A percentile compares a stretch with the other conserved stretches of the same genome.
These are phyloP conservation scores for Komagataella pseudopastoris DNA, from an alignment of 805 yeast species.

Conservation along the genomic window DNA sequence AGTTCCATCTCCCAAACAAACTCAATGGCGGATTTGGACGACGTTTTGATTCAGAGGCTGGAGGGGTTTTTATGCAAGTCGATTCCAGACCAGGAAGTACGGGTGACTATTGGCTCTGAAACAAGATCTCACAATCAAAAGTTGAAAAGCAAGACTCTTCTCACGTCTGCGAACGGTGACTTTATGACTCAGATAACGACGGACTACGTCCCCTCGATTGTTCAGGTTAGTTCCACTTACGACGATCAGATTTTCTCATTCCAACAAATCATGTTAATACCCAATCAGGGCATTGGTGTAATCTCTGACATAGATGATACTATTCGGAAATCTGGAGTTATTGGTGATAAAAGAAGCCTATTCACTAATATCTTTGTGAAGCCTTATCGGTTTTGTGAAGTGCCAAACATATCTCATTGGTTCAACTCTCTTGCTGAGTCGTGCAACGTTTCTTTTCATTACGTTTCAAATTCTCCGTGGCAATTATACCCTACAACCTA, in stretches of 20 bases:
- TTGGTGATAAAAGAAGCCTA: conserved; percentile 75
- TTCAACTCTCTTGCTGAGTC: conserved; percentile 33
- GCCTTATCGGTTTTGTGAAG: conserved; percentile 50
- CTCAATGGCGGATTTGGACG: conserved; percentile 19
- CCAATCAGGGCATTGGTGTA: conserved; percentile 43
- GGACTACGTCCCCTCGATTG: conserved; percentile 53
- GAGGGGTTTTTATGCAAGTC: conserved; percentile 59
- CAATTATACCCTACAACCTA: conserved; percentile 56
- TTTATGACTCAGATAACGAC: conserved; percentile 23
- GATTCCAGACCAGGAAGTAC: conserved; percentile 41
- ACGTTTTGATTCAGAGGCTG: conserved; percentile 46
- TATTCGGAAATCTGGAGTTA: conserved; percentile 77
- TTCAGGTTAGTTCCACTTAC: conserved; percentile 33
- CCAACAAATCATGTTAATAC: conserved; percentile 28
- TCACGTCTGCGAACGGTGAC: not conserved
- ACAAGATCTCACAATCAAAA: conserved; percentile 16
- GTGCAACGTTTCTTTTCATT: conserved; percentile 50
- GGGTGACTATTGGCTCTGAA: conserved; percentile 42
- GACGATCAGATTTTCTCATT: conserved; percentile 35
- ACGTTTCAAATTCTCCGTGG: conserved; percentile 94
- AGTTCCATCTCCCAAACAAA: conserved; percentile 5
- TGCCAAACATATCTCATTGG: conserved; percentile 69
- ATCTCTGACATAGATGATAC: conserved; percentile 95
- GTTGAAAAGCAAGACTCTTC: conserved; percentile 9
- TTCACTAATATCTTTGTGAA: conserved; percentile 67